These are phyloP conservation scores for Agrocybe pediades DNA, from an alignment of 768 basidiomycete species.

Conservation along the genomic window DNA sequence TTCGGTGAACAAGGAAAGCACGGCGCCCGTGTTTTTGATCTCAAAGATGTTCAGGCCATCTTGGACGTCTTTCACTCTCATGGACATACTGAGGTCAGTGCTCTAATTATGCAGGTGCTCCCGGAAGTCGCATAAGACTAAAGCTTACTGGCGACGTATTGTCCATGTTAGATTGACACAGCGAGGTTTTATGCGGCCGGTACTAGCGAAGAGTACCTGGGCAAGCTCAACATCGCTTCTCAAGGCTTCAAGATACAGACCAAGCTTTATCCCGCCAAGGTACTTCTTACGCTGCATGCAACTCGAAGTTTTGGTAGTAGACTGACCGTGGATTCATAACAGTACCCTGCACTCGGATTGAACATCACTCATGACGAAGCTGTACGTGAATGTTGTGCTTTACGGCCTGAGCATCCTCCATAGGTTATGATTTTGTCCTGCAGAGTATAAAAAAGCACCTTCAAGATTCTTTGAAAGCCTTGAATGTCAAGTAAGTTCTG, in stretches of 20 bases:
- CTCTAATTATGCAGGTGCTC: constrained; percentile 13
- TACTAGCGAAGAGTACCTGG: constrained; percentile 59
- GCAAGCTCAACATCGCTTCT: constrained; percentile 48
- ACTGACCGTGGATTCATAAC: no score
- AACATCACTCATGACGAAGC: constrained; percentile 32
- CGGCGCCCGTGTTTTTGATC: constrained; percentile 49
- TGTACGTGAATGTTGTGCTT: constrained; percentile 12
- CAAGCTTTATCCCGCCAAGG: constrained; percentile 50
- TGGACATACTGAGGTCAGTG: constrained; percentile 53
- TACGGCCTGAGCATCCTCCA: constrained; percentile 24
- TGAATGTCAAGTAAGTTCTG: constrained; percentile 49
- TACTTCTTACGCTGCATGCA: constrained; percentile 13
- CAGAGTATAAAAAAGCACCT: constrained; percentile 50
- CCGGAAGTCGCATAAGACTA: no score
- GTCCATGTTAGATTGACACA: constrained; percentile 52
- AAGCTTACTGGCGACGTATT: no score
- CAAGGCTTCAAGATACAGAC: constrained; percentile 60
- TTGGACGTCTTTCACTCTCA: constrained; percentile 55
- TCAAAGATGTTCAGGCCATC: constrained; percentile 51
- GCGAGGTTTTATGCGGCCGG: constrained; percentile 52
- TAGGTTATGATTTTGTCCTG: constrained; percentile 15
- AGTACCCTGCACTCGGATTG: neutral
- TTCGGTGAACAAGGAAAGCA: constrained; percentile 52
- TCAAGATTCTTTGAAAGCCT: constrained; percentile 42
- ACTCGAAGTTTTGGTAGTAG: neutral